A percentile compares a stretch with the other conserved stretches of the same genome.
Evolutionary conservation across 2,329 filamentous ascomycete species (phyloP).

Genomic region (Colletotrichum magnum): DNA sequence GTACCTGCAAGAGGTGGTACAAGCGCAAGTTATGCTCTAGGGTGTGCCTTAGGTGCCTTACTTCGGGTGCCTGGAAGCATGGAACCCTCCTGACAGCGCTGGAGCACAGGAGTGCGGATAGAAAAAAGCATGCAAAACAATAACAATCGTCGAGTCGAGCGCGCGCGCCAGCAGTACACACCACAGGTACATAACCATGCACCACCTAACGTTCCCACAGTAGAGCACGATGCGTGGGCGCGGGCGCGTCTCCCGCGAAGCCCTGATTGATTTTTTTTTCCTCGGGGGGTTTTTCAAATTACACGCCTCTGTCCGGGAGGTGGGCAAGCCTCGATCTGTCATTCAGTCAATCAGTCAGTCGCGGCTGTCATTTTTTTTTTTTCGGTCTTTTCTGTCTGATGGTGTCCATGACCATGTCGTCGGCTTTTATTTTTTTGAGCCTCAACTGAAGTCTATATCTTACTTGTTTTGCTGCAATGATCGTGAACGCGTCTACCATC

Average conservation of each 20-base stretch:
- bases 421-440: not conserved
- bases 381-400: not conserved
- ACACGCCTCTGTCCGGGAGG: constrained; percentile 31
- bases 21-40: constrained; percentile 18
- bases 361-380: constrained; percentile 8
- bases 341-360: constrained; percentile 4
- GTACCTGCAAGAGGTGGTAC: constrained; percentile 33
- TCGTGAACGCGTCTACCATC: too few relatives aligned
- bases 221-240: not conserved
- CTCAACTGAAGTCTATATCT: not conserved
- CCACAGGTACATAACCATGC: not conserved
- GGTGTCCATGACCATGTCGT: not conserved
- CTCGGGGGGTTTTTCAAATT: not conserved
- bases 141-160: constrained; percentile 6
- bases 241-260: not conserved
- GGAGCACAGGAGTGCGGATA: constrained; percentile 35
- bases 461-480: not conserved
- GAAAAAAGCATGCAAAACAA: constrained; percentile 4
- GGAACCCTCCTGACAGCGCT: not conserved
- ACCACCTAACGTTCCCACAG: too few relatives aligned
- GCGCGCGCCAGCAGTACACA: not conserved
- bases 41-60: not conserved
- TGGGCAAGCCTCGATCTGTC: constrained; percentile 9
- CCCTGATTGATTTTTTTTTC: constrained; percentile 12
- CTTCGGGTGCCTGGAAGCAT: not conserved